Base-by-base conservation (phyloP, 805 yeast species). In the Yarrowia sp. region DNA sequence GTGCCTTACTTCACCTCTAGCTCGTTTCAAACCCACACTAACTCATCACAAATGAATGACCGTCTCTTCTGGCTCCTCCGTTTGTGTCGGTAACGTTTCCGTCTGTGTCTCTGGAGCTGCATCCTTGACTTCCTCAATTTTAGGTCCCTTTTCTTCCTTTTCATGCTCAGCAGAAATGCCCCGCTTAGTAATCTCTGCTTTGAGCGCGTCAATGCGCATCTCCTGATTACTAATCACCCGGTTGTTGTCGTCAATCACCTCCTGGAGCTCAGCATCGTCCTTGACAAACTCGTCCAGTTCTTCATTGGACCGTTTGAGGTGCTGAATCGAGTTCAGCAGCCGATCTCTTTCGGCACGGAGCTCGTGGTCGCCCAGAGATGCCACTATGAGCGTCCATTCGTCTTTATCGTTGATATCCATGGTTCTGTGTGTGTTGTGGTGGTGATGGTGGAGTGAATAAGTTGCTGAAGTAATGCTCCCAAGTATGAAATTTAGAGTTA, bases 271-370 rank as follows among this genome's bases (percentile, higher is more conserved):
- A 9, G 17, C 67, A 35, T 45, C 67, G 33, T 70, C 71, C 35
- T 57, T 63, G 8, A 65, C 53, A 61, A 55, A 69, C 33, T 66
- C 68, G 39, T 61, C 57, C 14, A 74, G 65, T 51, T 71, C 74
- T 5, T 53, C 57, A 65, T 74, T 74, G 32, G 77, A 73, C 45
- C 73, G 64, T 50, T 60, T 51, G 22, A 74, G 66, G 63, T 74
- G 76, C 48, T 33, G 58, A 15, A 72, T 71, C 38, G 74, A 70
- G 66, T 71, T 74, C 48, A 67, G 66, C 13, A 74, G 65, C 44
- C 76, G 67, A 28, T 66, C 68, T 13, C 55, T 64, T 57, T 74
- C 76, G 0, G 65, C 55, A 35, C 60, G 55, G 13, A 51, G 45
- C 44, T 51, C 60, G 15, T 51, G 60, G 44, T 51, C 60, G 8